A percentile compares a stretch with the other conserved stretches of the same genome.
Evolutionary conservation across 2,329 filamentous ascomycete species (phyloP).

Genomic region (Xylaria sp.): DNA sequence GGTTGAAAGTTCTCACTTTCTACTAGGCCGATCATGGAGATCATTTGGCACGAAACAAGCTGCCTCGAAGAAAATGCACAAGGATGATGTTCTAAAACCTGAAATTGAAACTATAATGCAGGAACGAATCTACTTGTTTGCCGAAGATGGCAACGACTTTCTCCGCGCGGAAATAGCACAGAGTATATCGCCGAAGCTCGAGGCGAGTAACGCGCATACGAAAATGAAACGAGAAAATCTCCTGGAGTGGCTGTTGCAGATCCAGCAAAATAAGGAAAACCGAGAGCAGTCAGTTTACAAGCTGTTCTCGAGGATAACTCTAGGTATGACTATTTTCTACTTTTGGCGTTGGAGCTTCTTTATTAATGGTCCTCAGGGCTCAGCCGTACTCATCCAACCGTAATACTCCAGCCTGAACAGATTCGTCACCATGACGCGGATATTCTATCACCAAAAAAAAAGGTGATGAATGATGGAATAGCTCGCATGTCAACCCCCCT

Average conservation of each 20-base stretch:
- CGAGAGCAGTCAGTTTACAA: conserved; percentile 61
- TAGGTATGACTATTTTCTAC: conserved; percentile 54
- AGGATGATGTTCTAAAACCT: conserved; percentile 48
- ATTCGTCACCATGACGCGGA: conserved; percentile 55
- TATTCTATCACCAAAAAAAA: conserved; percentile 52
- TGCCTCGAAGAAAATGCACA: conserved; percentile 52
- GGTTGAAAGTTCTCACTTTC: conserved; percentile 51
- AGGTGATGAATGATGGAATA: conserved; percentile 75
- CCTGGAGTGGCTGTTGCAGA: conserved; percentile 63
- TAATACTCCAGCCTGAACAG: conserved; percentile 58
- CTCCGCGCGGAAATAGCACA: conserved; percentile 42
- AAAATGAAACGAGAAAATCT: conserved; percentile 54
- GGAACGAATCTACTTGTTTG: conserved; percentile 65
- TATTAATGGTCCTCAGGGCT: conserved; percentile 55
- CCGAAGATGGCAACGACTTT: conserved; percentile 61
- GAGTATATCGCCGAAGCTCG: conserved; percentile 44
- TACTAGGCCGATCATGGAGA: conserved; percentile 60
- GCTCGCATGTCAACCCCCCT: conserved; percentile 70
- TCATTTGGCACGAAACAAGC: conserved; percentile 58
- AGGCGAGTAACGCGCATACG: conserved; percentile 41
- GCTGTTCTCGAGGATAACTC: conserved; percentile 66
- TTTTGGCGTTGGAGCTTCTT: not conserved
- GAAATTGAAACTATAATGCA: conserved; percentile 49
- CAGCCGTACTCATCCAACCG: conserved; percentile 60
- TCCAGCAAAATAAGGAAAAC: conserved; percentile 58